phyloP scores from a whole-genome alignment of 768 basidiomycete species.

The Harrya chromipes region DNA sequence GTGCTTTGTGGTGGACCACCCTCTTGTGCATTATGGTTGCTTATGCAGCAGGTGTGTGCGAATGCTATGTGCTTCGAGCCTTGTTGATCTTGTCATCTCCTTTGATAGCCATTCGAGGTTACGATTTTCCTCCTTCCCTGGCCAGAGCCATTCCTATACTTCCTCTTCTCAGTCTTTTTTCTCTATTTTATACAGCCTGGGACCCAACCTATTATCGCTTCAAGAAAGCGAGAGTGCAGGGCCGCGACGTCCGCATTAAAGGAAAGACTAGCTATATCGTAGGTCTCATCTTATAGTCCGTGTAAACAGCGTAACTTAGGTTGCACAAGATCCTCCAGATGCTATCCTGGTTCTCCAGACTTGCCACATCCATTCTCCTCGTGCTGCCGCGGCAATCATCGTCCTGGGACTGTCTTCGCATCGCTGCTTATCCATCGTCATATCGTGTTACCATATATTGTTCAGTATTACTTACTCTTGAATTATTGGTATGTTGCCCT shows the following conservation, averaged over 20 bases:
- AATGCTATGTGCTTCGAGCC: background rate
- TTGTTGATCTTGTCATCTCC: background rate
- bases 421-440: constrained; percentile 36
- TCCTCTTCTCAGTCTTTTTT: constrained; percentile 51
- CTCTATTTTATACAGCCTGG: constrained; percentile 81
- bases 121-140: constrained; percentile 17
- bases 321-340: constrained; percentile 55
- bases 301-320: background rate
- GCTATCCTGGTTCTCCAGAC: constrained; percentile 54
- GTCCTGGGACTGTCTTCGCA: constrained; percentile 37
- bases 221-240: constrained; percentile 61
- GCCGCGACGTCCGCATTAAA: constrained; percentile 63
- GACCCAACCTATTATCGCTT: constrained; percentile 74
- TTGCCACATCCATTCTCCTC: constrained; percentile 48
- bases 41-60: constrained; percentile 46
- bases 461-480: constrained; percentile 42
- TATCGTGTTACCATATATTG: constrained; percentile 45
- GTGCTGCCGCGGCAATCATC: constrained; percentile 40
- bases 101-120: constrained; percentile 20
- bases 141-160: constrained; percentile 37
- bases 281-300: constrained; percentile 22
- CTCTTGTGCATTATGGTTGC: constrained; percentile 40
- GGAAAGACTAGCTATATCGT: constrained; percentile 67
- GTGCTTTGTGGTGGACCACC: constrained; percentile 59
- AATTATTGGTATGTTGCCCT: constrained; percentile 50